Evolutionary conservation across 768 basidiomycete species (phyloP).

Genomic region (Punctularia strigosozonata): DNA sequence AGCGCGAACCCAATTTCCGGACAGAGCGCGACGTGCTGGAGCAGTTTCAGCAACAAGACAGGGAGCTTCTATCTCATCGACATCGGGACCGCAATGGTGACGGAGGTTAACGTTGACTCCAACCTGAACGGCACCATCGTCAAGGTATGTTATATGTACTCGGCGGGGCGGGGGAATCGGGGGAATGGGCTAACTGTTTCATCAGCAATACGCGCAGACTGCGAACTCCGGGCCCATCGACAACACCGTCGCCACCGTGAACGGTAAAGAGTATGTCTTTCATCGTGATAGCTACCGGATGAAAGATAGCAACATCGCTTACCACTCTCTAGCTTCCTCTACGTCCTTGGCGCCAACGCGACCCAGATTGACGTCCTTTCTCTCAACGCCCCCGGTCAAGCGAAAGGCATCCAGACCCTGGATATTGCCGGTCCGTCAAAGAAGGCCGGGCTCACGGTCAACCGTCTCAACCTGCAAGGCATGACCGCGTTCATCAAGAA

Average conservation of each 20-base stretch:
- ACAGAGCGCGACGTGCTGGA: slow-evolving; percentile 20
- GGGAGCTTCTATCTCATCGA: slow-evolving; percentile 21
- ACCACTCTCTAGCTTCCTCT: slow-evolving; percentile 14
- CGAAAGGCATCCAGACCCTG: slow-evolving; percentile 8
- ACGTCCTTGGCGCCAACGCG: slow-evolving; percentile 11
- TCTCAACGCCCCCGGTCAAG: slow-evolving; percentile 11
- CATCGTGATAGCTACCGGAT: no score
- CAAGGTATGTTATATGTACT: slow-evolving; percentile 18
- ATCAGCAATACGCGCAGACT: slow-evolving; percentile 13
- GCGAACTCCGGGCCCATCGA: slow-evolving; percentile 10
- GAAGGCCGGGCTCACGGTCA: slow-evolving; percentile 7
- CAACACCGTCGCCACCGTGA: slow-evolving; percentile 10
- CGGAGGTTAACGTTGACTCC: slow-evolving; percentile 34
- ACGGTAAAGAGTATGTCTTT: slow-evolving; percentile 10
- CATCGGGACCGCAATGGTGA: slow-evolving; percentile 18
- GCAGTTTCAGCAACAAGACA: slow-evolving; percentile 16
- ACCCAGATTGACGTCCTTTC: slow-evolving; percentile 12
- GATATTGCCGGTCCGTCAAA: slow-evolving; percentile 6
- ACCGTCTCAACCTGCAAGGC: slow-evolving; percentile 12
- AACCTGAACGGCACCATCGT: slow-evolving; percentile 34
- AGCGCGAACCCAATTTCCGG: slow-evolving; percentile 13
- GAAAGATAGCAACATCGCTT: not conserved
- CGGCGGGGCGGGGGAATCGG: no score
- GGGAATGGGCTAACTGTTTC: not conserved
- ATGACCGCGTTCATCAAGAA: no score